These are phyloP conservation scores for Aspergillus calidoustus DNA, from an alignment of 2,329 filamentous ascomycete genomes.

Conservation along the genomic window DNA sequence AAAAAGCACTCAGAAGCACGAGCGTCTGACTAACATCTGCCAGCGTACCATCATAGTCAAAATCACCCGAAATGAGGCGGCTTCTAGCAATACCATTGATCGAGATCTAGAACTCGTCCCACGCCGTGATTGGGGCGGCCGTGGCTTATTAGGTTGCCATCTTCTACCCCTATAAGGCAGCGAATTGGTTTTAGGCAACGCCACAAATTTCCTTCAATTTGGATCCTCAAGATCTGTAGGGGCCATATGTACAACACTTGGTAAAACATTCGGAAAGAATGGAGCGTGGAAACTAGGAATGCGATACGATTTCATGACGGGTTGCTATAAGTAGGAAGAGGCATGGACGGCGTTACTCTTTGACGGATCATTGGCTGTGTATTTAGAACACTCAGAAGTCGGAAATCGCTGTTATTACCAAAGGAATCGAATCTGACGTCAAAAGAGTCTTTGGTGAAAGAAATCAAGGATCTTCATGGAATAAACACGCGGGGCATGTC, in stretches of 20 bases:
- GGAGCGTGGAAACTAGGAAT: slow-evolving; percentile 17
- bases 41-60: slow-evolving; percentile 74
- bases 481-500: slow-evolving; percentile 22
- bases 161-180: slow-evolving; percentile 73
- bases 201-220: background rate
- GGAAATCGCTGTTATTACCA: background rate
- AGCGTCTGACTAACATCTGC: slow-evolving; percentile 9
- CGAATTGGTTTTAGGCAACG: background rate
- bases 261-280: slow-evolving; percentile 10
- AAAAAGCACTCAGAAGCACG: background rate
- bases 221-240: background rate
- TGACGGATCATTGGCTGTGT: slow-evolving; percentile 1
- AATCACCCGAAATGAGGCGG: slow-evolving; percentile 56
- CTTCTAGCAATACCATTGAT: slow-evolving; percentile 54
- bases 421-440: background rate
- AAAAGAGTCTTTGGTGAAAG: background rate
- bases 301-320: slow-evolving; percentile 24
- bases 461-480: background rate
- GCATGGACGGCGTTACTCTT: slow-evolving; percentile 18
- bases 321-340: slow-evolving; percentile 12
- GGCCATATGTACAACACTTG: background rate
- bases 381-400: background rate
- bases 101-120: slow-evolving; percentile 76
- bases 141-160: slow-evolving; percentile 89
- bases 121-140: slow-evolving; percentile 82